Evolutionary conservation across 2,329 filamentous ascomycete species (phyloP).

Genomic region (Cercospora janseana): DNA sequence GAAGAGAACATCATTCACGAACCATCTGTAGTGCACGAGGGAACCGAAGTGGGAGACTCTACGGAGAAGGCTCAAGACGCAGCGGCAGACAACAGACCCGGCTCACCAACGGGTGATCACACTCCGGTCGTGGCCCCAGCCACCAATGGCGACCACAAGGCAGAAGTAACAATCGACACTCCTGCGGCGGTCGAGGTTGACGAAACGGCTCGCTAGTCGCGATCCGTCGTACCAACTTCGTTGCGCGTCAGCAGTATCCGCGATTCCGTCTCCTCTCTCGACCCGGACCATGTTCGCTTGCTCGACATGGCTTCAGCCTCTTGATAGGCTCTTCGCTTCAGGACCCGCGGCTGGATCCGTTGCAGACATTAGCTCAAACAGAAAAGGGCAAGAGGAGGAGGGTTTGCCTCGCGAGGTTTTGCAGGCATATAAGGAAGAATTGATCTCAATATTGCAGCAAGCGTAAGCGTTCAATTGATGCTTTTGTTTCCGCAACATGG

Average conservation of each 20-base stretch:
- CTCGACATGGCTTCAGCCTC: neutral
- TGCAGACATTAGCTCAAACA: too few species aligned
- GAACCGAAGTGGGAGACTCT: conserved; percentile 7
- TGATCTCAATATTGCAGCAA: conserved; percentile 7
- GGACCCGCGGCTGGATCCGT: too few species aligned
- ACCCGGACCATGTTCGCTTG: conserved; percentile 9
- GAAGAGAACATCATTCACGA: conserved; percentile 13
- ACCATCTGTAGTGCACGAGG: conserved; percentile 15
- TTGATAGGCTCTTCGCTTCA: neutral
- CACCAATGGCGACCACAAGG: conserved; percentile 13
- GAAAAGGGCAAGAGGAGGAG: neutral
- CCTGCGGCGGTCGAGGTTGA: conserved; percentile 7
- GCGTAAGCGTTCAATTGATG: conserved; percentile 6
- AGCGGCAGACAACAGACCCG: conserved; percentile 6
- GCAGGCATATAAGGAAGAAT: conserved; percentile 1
- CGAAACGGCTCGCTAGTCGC: conserved; percentile 15
- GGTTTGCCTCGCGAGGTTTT: neutral
- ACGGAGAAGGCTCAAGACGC: neutral
- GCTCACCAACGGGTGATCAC: conserved; percentile 4
- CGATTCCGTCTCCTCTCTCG: conserved; percentile 9
- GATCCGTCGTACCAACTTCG: conserved; percentile 3
- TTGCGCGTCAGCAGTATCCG: conserved; percentile 3
- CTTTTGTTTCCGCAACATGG: neutral
- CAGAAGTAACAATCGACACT: conserved; percentile 11
- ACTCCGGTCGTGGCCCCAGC: neutral